Conservation (phyloP, 768 basidiomycete species). For the Pisolithus sp. region DNA sequence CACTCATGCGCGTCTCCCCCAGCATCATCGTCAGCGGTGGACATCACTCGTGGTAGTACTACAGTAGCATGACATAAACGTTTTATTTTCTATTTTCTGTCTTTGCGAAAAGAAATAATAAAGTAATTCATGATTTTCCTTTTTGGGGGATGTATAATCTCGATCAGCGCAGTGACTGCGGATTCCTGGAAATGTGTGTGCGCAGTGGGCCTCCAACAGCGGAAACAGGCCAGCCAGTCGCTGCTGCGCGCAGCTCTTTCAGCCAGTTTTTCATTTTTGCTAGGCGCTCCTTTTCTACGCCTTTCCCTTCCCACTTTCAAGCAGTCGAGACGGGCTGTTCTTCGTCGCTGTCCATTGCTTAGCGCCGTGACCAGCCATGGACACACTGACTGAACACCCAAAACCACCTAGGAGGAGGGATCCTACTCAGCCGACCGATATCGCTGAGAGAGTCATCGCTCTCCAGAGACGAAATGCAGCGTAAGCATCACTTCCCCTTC, state of each 20-base stretch:
- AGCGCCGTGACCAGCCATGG: conserved; percentile 21
- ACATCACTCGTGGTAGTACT: conserved; percentile 24
- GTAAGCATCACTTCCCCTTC: conserved; percentile 31
- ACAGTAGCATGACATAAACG: too few species aligned
- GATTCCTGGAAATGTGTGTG: conserved; percentile 14
- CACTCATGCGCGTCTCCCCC: neutral
- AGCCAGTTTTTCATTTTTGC: neutral
- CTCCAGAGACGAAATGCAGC: conserved; percentile 59
- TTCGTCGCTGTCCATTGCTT: neutral
- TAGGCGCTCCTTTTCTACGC: neutral
- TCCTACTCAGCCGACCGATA: conserved; percentile 36
- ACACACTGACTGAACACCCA: conserved; percentile 19
- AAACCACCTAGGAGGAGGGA: conserved; percentile 36
- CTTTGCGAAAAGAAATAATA: neutral
- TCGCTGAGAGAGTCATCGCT: conserved; percentile 61
- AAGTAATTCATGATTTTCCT: too few species aligned
- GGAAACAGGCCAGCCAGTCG: neutral
- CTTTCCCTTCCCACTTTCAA: neutral
- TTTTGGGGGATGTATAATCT: conserved; percentile 12
- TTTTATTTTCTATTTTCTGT: too few species aligned
- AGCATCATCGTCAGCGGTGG: conserved; percentile 29
- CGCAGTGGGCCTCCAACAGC: conserved; percentile 7
- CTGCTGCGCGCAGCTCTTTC: conserved; percentile 1
- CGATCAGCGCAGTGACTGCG: conserved; percentile 34
- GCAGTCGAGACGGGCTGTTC: neutral